A percentile compares a stretch with the other conserved stretches of the same genome.
Conservation (phyloP, 257 asterid species). For the Nicotiana tabacum region DNA sequence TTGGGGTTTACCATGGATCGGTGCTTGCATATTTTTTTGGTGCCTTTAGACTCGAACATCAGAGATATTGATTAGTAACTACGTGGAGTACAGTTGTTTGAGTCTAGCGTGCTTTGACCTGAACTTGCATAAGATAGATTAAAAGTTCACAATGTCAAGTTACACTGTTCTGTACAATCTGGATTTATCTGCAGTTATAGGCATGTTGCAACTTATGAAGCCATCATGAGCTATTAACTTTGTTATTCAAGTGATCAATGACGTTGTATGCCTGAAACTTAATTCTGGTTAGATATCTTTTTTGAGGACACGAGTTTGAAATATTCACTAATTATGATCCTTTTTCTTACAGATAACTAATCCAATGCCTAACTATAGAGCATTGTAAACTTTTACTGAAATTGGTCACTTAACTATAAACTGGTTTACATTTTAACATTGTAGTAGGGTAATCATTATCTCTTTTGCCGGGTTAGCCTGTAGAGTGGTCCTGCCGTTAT, state of each 20-base stretch:
- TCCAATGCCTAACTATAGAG: background rate
- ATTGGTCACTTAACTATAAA: background rate
- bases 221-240: background rate
- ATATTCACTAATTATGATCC: conserved; percentile 1
- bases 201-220: background rate
- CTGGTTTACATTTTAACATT: background rate
- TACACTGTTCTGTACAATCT: background rate
- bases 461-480: background rate
- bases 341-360: background rate
- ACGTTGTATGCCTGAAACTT: background rate
- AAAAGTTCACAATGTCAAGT: background rate
- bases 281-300: background rate
- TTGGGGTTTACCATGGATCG: background rate
- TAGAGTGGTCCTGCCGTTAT: background rate
- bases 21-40: background rate
- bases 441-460: background rate
- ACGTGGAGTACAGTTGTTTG: background rate
- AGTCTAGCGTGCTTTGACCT: background rate
- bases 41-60: conserved; percentile 2
- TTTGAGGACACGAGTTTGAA: background rate
- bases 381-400: background rate
- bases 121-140: background rate
- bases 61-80: background rate
- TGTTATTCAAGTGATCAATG: background rate
- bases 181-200: background rate